Base-by-base conservation (phyloP, 1,284 basidiomycete genomes). In the Gymnopus androsaceus region DNA sequence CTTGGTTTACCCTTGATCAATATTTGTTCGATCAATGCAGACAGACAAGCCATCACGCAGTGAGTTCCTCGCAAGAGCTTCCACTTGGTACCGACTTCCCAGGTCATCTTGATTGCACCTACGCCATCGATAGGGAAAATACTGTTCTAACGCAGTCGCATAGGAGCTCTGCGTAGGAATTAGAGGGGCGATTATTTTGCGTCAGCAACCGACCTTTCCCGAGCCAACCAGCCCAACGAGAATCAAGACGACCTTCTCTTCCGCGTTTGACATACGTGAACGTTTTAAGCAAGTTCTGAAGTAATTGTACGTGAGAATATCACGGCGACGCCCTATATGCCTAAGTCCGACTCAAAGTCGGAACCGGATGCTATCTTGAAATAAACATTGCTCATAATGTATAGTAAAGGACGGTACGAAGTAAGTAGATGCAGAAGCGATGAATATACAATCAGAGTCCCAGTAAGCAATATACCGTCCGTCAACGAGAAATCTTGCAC, bases 1-100 rank as follows among this genome's bases (percentile, higher is more conserved):
- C 15, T n/a, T 34, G 27, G 25, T 45, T 70, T 66, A 88, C 87
- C 66, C 67, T 51, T 76, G 74, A 66, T 89, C 80, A 60, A 90
- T 79, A 70, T 90, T 90, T 17, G 85, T 86, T 57, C 88, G 77
- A 65, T 90, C 88, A 48, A 90, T 81, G 66, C 84, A 87, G n/a
- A 86, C 83, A 15, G 84, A 88, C 38, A 74, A 66, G 21, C 86
- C 85, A 61, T 79, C 68, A 44, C 62, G 59, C 45, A 90, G 75
- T 11, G 75, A 75, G 27, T 69, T 61, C 56, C 82, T 70, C 5
- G 81, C 84, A 34, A 84, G 68, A 7, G 71, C 67, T 65, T 90
- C 87, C 0, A 90, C 88, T 19, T 62, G 69, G 14, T 75, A 75
- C 58, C 88, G 76, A 64, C 77, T 71, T 9, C 79, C 79, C 23